Conservation (phyloP, 73 alveolate species). For the Blepharisma stoltei region DNA sequence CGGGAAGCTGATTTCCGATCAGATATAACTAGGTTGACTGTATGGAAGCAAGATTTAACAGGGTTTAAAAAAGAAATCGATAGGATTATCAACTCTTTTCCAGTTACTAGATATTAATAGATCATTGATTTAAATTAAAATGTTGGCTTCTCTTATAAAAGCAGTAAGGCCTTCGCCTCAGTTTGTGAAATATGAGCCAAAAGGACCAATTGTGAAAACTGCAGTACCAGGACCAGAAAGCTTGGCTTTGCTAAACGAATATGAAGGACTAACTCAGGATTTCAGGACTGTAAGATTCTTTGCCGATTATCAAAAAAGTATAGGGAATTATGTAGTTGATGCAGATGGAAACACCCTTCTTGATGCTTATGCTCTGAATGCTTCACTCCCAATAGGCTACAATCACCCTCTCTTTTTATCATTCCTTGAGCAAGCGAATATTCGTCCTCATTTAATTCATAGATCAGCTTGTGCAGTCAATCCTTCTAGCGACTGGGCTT, state of each 20-base stretch:
- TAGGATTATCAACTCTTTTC: no score
- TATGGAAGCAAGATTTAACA: no score
- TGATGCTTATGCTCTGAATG: constrained; percentile 36
- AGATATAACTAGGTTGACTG: no score
- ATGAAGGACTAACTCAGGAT: neutral
- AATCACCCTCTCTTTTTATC: constrained; percentile 25
- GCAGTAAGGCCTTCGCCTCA: no score
- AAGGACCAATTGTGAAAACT: neutral
- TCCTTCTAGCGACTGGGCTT: neutral
- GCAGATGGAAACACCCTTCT: constrained; percentile 44
- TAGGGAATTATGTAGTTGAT: constrained; percentile 43
- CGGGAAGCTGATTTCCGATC: no score
- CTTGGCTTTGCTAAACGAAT: neutral
- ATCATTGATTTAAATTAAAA: no score
- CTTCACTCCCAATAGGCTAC: constrained; percentile 41
- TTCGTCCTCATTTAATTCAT: neutral
- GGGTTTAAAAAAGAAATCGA: no score
- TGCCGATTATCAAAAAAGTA: constrained; percentile 20
- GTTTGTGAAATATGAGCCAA: neutral
- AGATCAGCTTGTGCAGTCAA: neutral
- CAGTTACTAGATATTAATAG: no score
- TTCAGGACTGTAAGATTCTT: neutral
- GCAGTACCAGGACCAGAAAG: neutral
- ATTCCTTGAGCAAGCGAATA: neutral
- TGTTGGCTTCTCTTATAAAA: no score